Conservation (phyloP, 768 basidiomycete genomes). For the Terana coerulea region DNA sequence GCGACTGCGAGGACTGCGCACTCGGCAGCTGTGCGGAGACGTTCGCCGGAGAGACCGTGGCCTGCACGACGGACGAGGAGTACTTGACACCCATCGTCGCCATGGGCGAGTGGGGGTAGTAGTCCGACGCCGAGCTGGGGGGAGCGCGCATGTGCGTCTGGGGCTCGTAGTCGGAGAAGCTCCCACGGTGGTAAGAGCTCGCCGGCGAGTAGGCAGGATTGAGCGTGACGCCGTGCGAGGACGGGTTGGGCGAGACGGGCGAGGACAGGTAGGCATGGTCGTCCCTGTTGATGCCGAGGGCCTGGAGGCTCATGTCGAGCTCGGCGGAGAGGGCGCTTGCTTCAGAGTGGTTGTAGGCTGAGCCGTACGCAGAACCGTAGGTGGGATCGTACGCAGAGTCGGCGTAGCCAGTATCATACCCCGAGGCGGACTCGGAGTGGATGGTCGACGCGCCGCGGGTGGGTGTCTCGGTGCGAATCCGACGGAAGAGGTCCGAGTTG, state of each 20-base stretch:
- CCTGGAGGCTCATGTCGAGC: slow-evolving; percentile 68
- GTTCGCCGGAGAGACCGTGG: slow-evolving; percentile 53
- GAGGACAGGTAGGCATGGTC: slow-evolving; percentile 43
- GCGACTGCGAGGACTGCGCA: slow-evolving; percentile 34
- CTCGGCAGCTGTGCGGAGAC: slow-evolving; percentile 49
- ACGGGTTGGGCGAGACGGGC: slow-evolving; percentile 14
- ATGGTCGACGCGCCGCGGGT: slow-evolving; percentile 68
- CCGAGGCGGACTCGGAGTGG: slow-evolving; percentile 61
- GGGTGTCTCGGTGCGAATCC: slow-evolving; percentile 59
- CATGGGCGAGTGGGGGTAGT: slow-evolving; percentile 30
- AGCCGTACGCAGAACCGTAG: slow-evolving; percentile 22
- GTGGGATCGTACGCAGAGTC: slow-evolving; percentile 29
- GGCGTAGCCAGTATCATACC: slow-evolving; percentile 50
- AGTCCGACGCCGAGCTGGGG: slow-evolving; percentile 48
- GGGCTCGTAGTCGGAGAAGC: slow-evolving; percentile 66
- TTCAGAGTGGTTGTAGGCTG: slow-evolving; percentile 51
- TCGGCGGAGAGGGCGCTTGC: slow-evolving; percentile 45
- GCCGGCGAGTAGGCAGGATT: slow-evolving; percentile 25
- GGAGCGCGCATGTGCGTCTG: slow-evolving; percentile 38
- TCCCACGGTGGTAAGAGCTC: slow-evolving; percentile 37
- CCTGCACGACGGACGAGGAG: slow-evolving; percentile 25
- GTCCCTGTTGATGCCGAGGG: slow-evolving; percentile 28
- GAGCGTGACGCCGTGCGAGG: slow-evolving; percentile 45
- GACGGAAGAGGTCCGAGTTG: slow-evolving; percentile 57
- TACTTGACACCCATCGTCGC: slow-evolving; percentile 10